Evolutionary conservation across 2,329 filamentous ascomycete genomes (phyloP), one percentile per base, ranked within the genome.

Genomic region (Paradendryphiella salina): DNA sequence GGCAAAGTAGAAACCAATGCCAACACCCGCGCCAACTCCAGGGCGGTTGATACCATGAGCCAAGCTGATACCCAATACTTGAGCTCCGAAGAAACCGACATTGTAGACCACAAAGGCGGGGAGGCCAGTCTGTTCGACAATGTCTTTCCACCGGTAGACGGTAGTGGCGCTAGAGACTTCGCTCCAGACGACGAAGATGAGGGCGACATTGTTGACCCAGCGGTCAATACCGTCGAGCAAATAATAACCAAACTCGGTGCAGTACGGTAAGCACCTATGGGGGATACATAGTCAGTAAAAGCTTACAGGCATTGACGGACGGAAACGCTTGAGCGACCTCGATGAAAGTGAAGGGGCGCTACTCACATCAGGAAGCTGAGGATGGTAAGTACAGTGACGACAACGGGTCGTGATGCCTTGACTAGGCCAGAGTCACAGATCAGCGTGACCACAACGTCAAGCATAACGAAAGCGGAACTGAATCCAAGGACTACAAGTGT

Each of bases 391-490:
- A 50, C 63, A 0, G 80, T 82, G 31, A 82, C 81, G 7, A 84
- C 76, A 29, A 73, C 59, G 1, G 75, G 76, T 14, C 79, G 74
- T 1, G 77, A 78, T 11, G 70, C 62, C 57, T 78, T 77, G 38
- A 77, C 54, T 43, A 69, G 34, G n/a, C 80, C 79, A 0, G 78
- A 75, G 51, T 84, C 82, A 66, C 81, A 77, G 31, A 80, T 69
- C 35, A 83, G 61, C 0, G 82, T 84, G 6, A 80, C 79, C 4
- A 80, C 74, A 4, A 79, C 81, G 57, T 84, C 82, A 5, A 84
- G 68, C 80, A 84, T 82, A 39, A 80, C 81, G 51, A 84, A 84
- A 0, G 82, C 80, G 0, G 81, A 84, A 50, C 78, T 81, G 60
- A 82, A 82, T 0, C 82, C 82, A 0, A 84, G 75, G 0, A 84